phyloP scores from a whole-genome alignment of 148 eudicot genomes.

The Chenopodium suecicum region DNA sequence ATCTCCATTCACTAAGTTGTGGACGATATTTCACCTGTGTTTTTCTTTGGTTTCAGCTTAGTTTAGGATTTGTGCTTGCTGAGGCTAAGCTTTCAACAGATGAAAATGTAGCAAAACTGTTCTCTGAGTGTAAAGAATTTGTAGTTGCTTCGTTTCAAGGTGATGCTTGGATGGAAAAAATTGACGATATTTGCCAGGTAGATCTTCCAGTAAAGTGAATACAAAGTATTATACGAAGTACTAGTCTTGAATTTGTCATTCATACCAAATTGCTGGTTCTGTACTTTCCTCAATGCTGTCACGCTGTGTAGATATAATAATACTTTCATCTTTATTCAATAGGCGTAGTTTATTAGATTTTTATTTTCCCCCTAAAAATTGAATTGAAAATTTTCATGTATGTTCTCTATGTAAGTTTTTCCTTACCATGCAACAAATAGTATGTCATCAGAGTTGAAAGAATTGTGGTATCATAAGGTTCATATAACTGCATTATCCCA shows the following conservation, averaged over 20 bases:
- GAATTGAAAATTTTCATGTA: background rate
- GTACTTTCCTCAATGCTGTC: background rate
- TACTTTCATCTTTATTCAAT: background rate
- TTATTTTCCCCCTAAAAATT: too few species aligned
- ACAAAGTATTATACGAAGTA: too few species aligned
- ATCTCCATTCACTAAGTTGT: background rate
- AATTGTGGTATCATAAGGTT: too few species aligned
- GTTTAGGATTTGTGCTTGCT: constrained; percentile 75
- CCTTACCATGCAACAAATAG: background rate
- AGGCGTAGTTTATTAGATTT: background rate
- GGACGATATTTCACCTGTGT: background rate
- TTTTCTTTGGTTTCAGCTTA: constrained; percentile 52
- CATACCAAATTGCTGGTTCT: background rate
- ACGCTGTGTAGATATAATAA: background rate
- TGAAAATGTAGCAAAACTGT: constrained; percentile 54
- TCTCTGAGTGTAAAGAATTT: constrained; percentile 80
- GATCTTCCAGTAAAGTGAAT: background rate
- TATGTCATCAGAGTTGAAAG: too few species aligned
- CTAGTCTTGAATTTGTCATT: background rate
- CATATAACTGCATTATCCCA: background rate
- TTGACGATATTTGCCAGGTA: constrained; percentile 94
- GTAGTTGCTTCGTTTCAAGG: constrained; percentile 64
- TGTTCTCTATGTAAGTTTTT: background rate
- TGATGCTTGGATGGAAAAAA: constrained; percentile 59
- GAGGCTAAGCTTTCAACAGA: constrained; percentile 62